Conservation (phyloP, 2,329 filamentous ascomycete species). For the Hypoxylon sp. region DNA sequence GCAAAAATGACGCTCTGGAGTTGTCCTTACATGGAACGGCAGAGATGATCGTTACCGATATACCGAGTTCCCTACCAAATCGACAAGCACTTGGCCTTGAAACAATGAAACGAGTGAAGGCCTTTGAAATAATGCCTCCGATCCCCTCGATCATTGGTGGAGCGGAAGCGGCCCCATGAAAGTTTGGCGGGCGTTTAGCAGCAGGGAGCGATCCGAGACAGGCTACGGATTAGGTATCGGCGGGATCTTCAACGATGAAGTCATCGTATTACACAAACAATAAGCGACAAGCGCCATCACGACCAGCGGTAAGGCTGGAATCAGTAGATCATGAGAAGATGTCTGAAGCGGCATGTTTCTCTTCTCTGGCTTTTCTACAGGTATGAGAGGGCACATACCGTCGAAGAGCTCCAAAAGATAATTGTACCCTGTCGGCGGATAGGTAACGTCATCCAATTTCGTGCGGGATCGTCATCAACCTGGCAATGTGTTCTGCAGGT, state of each 20-base stretch:
- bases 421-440: neutral
- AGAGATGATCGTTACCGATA: neutral
- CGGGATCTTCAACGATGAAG: constrained; percentile 20
- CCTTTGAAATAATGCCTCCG: constrained; percentile 6
- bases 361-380: neutral
- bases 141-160: constrained; percentile 29
- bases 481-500: constrained; percentile 35
- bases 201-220: constrained; percentile 7
- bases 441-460: constrained; percentile 5
- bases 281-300: constrained; percentile 24
- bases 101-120: neutral
- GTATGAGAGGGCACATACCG: neutral
- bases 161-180: neutral
- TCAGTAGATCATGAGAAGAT: constrained; percentile 3
- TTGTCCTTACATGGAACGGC: neutral
- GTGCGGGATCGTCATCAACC: constrained; percentile 23
- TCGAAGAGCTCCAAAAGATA: neutral
- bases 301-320: constrained; percentile 20
- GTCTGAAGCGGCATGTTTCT: neutral
- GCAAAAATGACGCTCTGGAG: neutral
- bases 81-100: neutral
- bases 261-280: constrained; percentile 27
- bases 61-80: neutral
- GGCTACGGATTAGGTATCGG: neutral
- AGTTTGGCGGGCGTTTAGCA: constrained; percentile 13